Percentiles rank a stretch among this genome's conserved stretches.
Evolutionary conservation across 2,329 filamentous ascomycete species (phyloP).

Genomic region (Fusarium oxysporum): DNA sequence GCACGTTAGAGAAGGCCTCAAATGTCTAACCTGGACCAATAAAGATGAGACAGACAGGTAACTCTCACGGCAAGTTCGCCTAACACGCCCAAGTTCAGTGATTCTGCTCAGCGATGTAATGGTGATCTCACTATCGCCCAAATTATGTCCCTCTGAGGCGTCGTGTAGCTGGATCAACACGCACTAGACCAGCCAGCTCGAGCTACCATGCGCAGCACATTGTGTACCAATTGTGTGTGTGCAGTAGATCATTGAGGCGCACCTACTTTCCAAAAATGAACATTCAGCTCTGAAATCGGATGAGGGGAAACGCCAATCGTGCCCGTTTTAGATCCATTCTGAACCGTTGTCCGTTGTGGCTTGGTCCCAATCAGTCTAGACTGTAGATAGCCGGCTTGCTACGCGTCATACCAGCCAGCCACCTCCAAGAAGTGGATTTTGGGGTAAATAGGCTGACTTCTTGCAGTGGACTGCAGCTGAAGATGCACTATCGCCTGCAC

Average conservation of each 20-base stretch:
- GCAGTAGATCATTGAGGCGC: background rate
- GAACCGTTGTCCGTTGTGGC: background rate
- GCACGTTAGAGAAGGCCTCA: background rate
- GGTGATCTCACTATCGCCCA: background rate
- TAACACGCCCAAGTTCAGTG: too few relatives aligned
- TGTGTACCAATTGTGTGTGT: background rate
- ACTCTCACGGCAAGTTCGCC: background rate
- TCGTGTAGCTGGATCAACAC: accelerated
- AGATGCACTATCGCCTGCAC: background rate
- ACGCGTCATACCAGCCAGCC: background rate
- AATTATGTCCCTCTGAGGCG: background rate
- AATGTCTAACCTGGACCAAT: background rate
- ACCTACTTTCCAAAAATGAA: background rate
- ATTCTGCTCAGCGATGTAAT: background rate
- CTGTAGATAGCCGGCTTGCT: background rate
- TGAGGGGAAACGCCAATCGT: background rate
- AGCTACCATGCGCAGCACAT: background rate
- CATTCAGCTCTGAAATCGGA: background rate
- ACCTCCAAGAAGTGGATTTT: background rate
- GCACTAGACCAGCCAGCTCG: background rate
- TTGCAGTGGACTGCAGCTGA: background rate
- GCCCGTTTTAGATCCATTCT: background rate
- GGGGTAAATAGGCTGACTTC: background rate
- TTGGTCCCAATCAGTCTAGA: background rate
- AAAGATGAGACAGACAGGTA: background rate